A percentile compares a stretch with the other conserved stretches of the same genome.
Evolutionary conservation across 179 eudicot genomes (phyloP).

Genomic region (Dionaea muscipula): DNA sequence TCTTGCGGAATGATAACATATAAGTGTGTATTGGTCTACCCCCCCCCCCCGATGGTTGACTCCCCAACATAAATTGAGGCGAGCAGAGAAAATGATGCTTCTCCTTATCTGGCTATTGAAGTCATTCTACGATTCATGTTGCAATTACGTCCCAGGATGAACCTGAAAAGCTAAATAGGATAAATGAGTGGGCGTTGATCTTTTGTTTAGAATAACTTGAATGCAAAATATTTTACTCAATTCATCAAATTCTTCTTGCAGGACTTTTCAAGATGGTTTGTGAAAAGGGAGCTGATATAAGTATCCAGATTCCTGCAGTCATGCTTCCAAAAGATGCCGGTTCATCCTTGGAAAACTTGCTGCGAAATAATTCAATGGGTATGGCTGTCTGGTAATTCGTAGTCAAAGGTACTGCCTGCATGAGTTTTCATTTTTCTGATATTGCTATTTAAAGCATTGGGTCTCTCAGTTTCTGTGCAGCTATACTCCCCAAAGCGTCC

Average conservation of each 20-base stretch:
- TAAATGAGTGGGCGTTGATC: no score
- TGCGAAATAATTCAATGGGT: slow-evolving; percentile 55
- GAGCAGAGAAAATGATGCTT: no score
- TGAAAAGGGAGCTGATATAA: slow-evolving; percentile 57
- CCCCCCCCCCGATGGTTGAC: no score
- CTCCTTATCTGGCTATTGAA: no score
- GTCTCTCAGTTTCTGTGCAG: slow-evolving; percentile 79
- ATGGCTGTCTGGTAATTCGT: slow-evolving; percentile 5
- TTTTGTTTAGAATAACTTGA: no score
- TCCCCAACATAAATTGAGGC: no score
- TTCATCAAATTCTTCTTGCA: slow-evolving; percentile 19
- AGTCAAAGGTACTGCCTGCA: not conserved
- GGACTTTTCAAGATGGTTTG: slow-evolving; percentile 98
- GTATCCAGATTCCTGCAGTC: slow-evolving; percentile 70
- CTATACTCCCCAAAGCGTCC: slow-evolving; percentile 89
- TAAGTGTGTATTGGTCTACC: no score
- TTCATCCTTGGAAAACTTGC: slow-evolving; percentile 30
- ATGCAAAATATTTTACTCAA: not conserved
- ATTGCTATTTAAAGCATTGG: slow-evolving; percentile 28
- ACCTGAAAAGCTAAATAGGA: no score
- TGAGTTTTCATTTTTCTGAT: slow-evolving; percentile 18
- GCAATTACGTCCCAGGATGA: no score
- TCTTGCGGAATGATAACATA: no score
- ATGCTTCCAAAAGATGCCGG: slow-evolving; percentile 91
- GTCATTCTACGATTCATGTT: no score